Conservation (phyloP, 257 asterid species). For the Ajuga chamaepitys region DNA sequence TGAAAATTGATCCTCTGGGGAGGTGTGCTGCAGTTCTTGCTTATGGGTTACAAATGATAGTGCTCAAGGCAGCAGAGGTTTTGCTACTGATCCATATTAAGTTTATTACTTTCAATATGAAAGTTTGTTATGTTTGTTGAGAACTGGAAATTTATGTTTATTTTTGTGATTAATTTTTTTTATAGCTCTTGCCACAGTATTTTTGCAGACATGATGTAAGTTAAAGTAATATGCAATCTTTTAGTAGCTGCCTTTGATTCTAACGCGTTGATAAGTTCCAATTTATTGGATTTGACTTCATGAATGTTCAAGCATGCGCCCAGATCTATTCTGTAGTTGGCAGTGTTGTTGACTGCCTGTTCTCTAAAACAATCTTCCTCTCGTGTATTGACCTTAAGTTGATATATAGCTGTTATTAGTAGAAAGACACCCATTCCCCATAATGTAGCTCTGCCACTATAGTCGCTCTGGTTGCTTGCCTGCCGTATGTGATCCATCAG, state of each 20-base stretch:
- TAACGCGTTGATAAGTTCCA: neutral
- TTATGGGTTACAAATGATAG: slow-evolving; percentile 78
- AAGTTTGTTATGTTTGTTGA: neutral
- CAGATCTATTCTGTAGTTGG: neutral
- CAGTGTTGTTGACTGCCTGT: neutral
- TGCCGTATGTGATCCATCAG: neutral
- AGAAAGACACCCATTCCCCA: neutral
- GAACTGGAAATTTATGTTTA: neutral
- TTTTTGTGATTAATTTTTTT: neutral
- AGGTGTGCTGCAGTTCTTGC: slow-evolving; percentile 88
- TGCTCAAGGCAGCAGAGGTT: slow-evolving; percentile 98
- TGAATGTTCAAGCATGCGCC: neutral
- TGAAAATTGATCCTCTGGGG: slow-evolving; percentile 90
- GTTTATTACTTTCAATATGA: slow-evolving; percentile 1
- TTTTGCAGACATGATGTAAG: neutral
- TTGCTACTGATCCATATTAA: slow-evolving; percentile 12
- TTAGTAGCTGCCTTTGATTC: neutral
- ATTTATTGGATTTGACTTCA: neutral
- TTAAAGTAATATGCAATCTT: neutral
- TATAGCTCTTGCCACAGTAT: neutral
- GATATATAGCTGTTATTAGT: slow-evolving; percentile 3
- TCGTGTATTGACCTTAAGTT: neutral
- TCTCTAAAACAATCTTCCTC: neutral
- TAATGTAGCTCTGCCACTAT: neutral
- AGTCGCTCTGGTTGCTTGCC: neutral